phyloP scores from a whole-genome alignment of 495 filamentous ascomycete species.

The Lineolata rhizophorae region DNA sequence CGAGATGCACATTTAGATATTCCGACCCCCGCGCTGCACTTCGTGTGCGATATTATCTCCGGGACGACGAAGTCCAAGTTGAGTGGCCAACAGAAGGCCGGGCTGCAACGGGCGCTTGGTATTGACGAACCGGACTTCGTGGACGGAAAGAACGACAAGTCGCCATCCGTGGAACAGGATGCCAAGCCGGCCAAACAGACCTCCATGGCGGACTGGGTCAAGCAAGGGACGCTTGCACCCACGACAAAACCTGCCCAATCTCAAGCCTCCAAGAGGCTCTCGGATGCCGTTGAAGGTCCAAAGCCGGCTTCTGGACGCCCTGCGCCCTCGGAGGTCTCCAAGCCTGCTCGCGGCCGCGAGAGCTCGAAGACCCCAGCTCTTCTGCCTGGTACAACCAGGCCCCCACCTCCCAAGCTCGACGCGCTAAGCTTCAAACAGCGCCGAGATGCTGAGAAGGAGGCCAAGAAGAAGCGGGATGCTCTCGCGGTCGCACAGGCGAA shows the following conservation, averaged over 20 bases:
- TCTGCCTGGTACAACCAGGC: neutral
- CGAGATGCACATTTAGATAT: conserved; percentile 47
- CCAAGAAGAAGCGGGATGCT: conserved; percentile 47
- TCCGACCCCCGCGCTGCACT: conserved; percentile 32
- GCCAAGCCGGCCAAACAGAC: conserved; percentile 10
- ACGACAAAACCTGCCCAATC: conserved; percentile 1
- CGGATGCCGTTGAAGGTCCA: conserved; percentile 2
- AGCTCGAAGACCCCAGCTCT: conserved; percentile 2
- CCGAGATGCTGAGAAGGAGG: conserved; percentile 51
- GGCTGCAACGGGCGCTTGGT: conserved; percentile 57
- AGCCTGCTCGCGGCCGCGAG: conserved; percentile 2
- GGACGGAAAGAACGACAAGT: too few relatives aligned
- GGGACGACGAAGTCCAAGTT: conserved; percentile 47
- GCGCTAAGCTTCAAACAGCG: conserved; percentile 16
- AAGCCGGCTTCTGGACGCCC: too few relatives aligned
- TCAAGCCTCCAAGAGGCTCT: conserved; percentile 1
- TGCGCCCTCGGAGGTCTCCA: too few relatives aligned
- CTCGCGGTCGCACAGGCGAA: conserved; percentile 43
- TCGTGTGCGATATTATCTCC: conserved; percentile 36
- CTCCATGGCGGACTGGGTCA: conserved; percentile 5
- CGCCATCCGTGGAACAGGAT: too few relatives aligned
- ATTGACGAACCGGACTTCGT: too few relatives aligned
- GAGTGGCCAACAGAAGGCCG: conserved; percentile 54
- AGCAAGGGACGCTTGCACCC: conserved; percentile 1
- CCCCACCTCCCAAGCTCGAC: conserved; percentile 4